phyloP scores from a whole-genome alignment of 1,284 basidiomycete species.

The Puccinia novopanici region DNA sequence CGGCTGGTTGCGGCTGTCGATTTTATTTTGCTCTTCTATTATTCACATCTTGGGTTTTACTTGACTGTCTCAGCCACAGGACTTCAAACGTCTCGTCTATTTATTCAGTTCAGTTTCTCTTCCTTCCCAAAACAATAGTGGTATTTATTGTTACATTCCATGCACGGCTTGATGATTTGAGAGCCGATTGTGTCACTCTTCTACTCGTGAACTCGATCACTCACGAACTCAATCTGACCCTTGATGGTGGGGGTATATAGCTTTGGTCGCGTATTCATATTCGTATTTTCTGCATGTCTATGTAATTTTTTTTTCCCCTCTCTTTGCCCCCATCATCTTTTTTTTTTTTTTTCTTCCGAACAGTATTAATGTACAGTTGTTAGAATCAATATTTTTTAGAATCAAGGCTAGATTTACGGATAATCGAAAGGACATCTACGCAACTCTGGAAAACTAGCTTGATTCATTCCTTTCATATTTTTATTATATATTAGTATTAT shows the following conservation, averaged over 20 bases:
- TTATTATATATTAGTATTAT: background rate
- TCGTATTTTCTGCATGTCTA: slow-evolving; percentile 29
- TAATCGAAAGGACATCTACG: slow-evolving; percentile 2
- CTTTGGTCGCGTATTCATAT: slow-evolving; percentile 11
- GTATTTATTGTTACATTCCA: background rate
- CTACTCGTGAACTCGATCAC: background rate
- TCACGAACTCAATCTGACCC: slow-evolving; percentile 1
- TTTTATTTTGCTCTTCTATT: background rate
- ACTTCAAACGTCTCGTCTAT: background rate
- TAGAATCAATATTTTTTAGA: background rate
- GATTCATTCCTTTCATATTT: background rate
- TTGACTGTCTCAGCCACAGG: slow-evolving; percentile 6
- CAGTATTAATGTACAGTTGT: slow-evolving; percentile 11
- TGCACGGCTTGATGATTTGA: background rate
- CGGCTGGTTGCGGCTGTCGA: background rate
- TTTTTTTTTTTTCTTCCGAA: background rate
- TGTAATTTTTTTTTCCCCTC: slow-evolving; percentile 4
- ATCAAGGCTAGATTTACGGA: background rate
- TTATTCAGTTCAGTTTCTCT: background rate
- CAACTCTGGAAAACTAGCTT: background rate
- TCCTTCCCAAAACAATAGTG: background rate
- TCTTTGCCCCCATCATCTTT: background rate
- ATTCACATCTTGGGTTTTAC: slow-evolving; percentile 27
- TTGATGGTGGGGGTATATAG: background rate
- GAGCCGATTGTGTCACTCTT: background rate